These are phyloP conservation scores for Arabidopsis suecica DNA, from an alignment of 345 rosid genomes.

Conservation along the genomic window DNA sequence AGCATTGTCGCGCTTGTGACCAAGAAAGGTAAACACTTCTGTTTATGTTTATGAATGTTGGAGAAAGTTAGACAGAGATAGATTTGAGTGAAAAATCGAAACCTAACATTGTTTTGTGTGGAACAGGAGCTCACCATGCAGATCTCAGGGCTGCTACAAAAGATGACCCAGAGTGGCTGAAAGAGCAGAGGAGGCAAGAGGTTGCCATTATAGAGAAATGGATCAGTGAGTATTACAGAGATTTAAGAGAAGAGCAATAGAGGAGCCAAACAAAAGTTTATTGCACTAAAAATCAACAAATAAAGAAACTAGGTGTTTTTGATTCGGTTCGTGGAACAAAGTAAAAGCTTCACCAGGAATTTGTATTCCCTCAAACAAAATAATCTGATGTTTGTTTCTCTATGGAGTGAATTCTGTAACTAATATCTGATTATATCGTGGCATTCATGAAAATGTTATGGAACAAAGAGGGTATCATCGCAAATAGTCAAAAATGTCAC, in stretches of 20 bases:
- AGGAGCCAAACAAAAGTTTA: slow-evolving; percentile 12
- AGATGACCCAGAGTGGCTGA: slow-evolving; percentile 70
- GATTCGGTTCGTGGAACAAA: neutral
- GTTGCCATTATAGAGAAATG: slow-evolving; percentile 62
- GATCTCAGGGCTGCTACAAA: slow-evolving; percentile 63
- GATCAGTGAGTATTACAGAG: slow-evolving; percentile 60
- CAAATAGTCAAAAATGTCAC: no score
- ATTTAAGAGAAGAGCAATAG: slow-evolving; percentile 43
- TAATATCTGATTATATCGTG: no score
- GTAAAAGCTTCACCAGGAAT: neutral
- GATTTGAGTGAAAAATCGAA: neutral
- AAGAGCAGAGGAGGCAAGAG: slow-evolving; percentile 64
- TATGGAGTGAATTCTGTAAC: no score
- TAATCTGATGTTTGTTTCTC: neutral
- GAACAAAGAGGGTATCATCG: no score
- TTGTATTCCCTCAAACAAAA: neutral
- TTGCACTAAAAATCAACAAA: slow-evolving; percentile 19
- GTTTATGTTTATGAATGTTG: neutral
- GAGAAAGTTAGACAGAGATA: neutral
- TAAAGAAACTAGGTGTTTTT: slow-evolving; percentile 21
- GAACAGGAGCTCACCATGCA: slow-evolving; percentile 73
- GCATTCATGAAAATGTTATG: no score
- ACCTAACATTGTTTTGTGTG: neutral
- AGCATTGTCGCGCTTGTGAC: slow-evolving; percentile 70
- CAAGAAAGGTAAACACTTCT: slow-evolving; percentile 53